Percentiles rank a stretch among this genome's conserved stretches.
phyloP scores from a whole-genome alignment of 176 grass and related monocot genomes.

The Hordeum marinum region DNA sequence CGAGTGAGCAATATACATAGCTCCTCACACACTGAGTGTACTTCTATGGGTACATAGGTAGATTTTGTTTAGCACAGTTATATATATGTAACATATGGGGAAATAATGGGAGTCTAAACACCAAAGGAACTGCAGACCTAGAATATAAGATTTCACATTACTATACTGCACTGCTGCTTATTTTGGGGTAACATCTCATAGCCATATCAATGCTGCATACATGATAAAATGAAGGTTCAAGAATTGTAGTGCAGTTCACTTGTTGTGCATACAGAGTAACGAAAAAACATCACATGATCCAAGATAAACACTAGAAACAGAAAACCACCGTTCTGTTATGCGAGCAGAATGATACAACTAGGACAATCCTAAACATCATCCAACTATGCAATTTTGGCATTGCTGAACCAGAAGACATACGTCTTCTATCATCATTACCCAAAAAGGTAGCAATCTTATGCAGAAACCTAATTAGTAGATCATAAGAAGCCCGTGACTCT shows the following conservation, averaged over 20 bases:
- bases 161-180: background rate
- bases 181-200: background rate
- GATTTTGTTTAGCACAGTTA: background rate
- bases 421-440: background rate
- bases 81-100: background rate
- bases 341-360: background rate
- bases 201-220: background rate
- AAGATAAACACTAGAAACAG: background rate
- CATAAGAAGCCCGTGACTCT: too few species aligned
- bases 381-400: background rate
- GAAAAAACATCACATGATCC: background rate
- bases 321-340: background rate
- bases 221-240: conserved; percentile 3
- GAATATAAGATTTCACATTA: background rate
- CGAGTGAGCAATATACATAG: background rate
- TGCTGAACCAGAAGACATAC: background rate
- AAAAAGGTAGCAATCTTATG: background rate
- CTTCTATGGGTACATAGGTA: background rate
- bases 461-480: background rate
- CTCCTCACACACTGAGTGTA: background rate
- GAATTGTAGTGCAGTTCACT: background rate
- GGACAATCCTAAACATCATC: background rate
- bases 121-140: background rate
- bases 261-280: background rate
- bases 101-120: conserved; percentile 5